Base-by-base conservation (phyloP, 1,284 basidiomycete species). In the Coniferiporia sulphurascens region DNA sequence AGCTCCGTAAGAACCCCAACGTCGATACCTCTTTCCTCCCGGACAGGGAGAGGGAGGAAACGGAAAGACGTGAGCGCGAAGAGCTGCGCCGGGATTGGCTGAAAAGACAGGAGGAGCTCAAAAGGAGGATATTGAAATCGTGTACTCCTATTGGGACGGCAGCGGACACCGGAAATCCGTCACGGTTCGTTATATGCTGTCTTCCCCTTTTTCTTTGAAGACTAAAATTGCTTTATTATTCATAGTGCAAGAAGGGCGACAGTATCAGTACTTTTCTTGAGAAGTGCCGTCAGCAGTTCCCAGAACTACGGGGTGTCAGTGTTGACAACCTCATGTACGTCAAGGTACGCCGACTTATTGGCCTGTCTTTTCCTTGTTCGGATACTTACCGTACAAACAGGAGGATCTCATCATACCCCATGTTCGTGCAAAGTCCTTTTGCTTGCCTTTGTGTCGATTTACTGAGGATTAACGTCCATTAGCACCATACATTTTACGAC, bases 241-340 rank as follows among this genome's bases (percentile, higher is more conserved):
- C 52, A 27, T 70, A 97, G 93, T 98, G 95, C 74, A 97, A 93
- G 79, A 99, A 99, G 72, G 96, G 96, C n/a, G 95, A 99, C 68
- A 85, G 87, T 52, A 87, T 99, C 59, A 86, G 86, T 1, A 78
- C 77, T 5, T 98, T 99, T 73, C 78, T 99, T 60, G 92, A 95
- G 70, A 98, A 95, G 71, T 96, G 94, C 68, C 83, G 95, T 38
- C 83, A 86, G 55, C 95, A 98, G 68, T 92, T 97, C 68, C 89
- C 95, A 1, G 95, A 98, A 74, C 80, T 99, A 55, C 79, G 94
- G 55, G 87, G 88, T 8, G 85, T 95, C 49, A 91, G 86, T 61
- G 93, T 93, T 21, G 97, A 99, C 74, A 98, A 97, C 71, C 74
- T 99, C 59, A 98, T 99, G 94, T 99, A 98, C 74, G 86, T 99